Evolutionary conservation across 2,329 filamentous ascomycete species (phyloP).

Genomic region (Penicillium griseofulvum): DNA sequence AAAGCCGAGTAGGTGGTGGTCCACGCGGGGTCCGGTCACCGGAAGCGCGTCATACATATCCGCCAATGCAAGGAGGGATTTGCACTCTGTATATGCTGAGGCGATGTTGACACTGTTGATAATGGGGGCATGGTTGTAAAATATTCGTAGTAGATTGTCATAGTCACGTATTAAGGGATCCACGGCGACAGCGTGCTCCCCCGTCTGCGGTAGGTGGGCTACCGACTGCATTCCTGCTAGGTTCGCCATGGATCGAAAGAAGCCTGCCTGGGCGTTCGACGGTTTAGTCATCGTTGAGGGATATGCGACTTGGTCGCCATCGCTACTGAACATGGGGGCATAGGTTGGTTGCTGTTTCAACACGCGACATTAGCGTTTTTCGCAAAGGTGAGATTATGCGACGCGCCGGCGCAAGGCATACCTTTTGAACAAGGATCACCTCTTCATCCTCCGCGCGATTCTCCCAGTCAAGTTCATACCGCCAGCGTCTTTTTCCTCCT

Average conservation of each 20-base stretch:
- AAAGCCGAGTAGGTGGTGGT: conserved; percentile 91
- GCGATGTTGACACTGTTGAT: conserved; percentile 87
- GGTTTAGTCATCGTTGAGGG: conserved; percentile 63
- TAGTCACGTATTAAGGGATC: conserved; percentile 85
- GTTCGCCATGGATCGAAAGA: conserved; percentile 86
- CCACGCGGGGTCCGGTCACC: conserved; percentile 83
- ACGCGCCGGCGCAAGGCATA: conserved; percentile 36
- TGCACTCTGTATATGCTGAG: conserved; percentile 90
- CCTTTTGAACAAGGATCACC: conserved; percentile 84
- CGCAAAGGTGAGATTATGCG: background rate
- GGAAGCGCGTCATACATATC: conserved; percentile 90
- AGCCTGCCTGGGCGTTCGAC: conserved; percentile 61
- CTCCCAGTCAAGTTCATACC: conserved; percentile 81
- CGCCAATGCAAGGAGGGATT: conserved; percentile 80
- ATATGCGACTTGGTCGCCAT: conserved; percentile 44
- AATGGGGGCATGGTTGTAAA: conserved; percentile 86
- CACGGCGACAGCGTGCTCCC: conserved; percentile 58
- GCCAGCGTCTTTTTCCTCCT: conserved; percentile 65
- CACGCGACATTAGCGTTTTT: conserved; percentile 10
- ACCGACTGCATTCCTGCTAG: conserved; percentile 59
- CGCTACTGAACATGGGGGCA: conserved; percentile 58
- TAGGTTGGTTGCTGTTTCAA: conserved; percentile 33
- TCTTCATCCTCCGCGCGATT: conserved; percentile 68
- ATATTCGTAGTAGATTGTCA: conserved; percentile 90
- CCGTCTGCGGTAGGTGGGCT: conserved; percentile 49